phyloP scores from a whole-genome alignment of 257 asterid genomes.

The Ilex asprella region DNA sequence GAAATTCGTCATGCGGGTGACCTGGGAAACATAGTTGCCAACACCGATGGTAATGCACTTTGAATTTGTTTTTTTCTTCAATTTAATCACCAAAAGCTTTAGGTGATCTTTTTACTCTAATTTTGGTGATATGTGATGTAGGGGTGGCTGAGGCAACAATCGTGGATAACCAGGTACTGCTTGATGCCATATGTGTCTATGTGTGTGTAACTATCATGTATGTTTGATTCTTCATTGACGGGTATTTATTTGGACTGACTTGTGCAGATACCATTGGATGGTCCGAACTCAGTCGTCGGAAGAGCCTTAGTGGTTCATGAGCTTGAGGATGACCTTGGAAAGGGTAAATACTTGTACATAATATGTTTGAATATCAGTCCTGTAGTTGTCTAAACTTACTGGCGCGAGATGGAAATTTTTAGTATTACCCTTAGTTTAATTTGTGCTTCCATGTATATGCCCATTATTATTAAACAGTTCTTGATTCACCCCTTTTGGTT shows the following conservation, averaged over 20 bases:
- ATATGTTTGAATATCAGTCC: background rate
- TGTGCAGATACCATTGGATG: constrained; percentile 71
- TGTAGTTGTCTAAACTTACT: background rate
- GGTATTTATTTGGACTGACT: background rate
- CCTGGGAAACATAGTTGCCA: constrained; percentile 99
- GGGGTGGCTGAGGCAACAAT: constrained; percentile 92
- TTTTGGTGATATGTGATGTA: constrained; percentile 25
- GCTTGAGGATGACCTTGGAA: constrained; percentile 93
- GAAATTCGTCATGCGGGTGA: constrained; percentile 99
- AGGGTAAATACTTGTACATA: constrained; percentile 44
- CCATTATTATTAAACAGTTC: background rate
- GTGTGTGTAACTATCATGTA: background rate
- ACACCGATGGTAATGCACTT: constrained; percentile 58
- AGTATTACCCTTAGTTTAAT: constrained; percentile 5
- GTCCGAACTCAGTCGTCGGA: constrained; percentile 85
- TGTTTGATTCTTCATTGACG: background rate
- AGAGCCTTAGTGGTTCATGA: constrained; percentile 97
- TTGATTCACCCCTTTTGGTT: background rate
- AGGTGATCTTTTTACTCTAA: background rate
- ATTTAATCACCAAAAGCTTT: background rate
- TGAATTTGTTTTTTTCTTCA: background rate
- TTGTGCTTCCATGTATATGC: background rate
- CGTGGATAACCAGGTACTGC: constrained; percentile 64
- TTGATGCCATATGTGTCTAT: constrained; percentile 6
- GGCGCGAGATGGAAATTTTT: background rate